Base-by-base conservation (phyloP, 768 basidiomycete genomes). In the Suillus tomentosus region DNA sequence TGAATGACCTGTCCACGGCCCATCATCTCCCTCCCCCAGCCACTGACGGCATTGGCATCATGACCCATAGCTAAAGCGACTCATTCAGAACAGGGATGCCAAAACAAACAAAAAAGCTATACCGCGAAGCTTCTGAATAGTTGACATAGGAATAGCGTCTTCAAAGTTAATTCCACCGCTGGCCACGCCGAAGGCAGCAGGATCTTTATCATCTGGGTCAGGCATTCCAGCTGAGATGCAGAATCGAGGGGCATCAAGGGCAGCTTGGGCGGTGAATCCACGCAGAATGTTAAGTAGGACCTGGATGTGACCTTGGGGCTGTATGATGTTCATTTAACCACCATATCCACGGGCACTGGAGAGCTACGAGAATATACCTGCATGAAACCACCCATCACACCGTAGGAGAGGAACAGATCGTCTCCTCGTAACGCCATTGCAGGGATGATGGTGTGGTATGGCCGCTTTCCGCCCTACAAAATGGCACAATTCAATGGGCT, bases 261-360 rank as follows among this genome's bases (percentile, higher is more conserved):
- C 92, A 3, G 92, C 87, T 77, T 99, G 97, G 0, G 88, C 84
- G 2, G 88, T 91, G 74, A 87, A 93, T 2, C 96, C 96, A 54
- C 95, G 85, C 34, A 98, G 83, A 60, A 97, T 84, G 72, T 95
- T 97, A 36, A 98, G 77, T 31, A 99, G 81, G 8, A 98, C 95
- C 77, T 99, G 97, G 4, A 99, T 85, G 69, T 99, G 96, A 0
- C 97, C 96, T 82, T 96, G 95, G 1, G 96, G 96, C 86, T 97
- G 59, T 51, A 47, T 48, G 36, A 55, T 42, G 31, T 24, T 34
- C 11, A 62, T 13, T 24, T 31, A 40, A 14, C 67, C 56, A 61
- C 37, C 19, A 43, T 42, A 24, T 4, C 15, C 53, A 59, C 27
- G 34, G 39, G 51, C 34, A 42, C 34, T 31, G 15, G n/a, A 15